These are phyloP conservation scores for Globisporangium emineosum DNA, from an alignment of 352 stramenopile species.

Conservation along the genomic window DNA sequence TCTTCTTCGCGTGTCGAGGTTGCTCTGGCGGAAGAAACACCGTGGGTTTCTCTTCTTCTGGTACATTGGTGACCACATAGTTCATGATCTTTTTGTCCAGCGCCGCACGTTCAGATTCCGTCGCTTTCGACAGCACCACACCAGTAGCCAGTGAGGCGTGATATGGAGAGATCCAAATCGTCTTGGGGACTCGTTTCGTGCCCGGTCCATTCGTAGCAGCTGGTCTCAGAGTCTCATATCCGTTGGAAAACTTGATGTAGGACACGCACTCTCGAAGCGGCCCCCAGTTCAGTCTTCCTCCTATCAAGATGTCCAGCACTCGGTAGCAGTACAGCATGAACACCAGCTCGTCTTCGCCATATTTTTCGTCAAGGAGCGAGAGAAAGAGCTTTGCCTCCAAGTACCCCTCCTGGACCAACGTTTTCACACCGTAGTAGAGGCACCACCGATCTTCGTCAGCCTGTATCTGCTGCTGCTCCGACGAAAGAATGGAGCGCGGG, in stretches of 20 bases:
- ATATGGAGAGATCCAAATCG: conserved; percentile 78
- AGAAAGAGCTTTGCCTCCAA: conserved; percentile 91
- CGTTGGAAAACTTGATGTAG: conserved; percentile 48
- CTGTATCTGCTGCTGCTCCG: conserved; percentile 44
- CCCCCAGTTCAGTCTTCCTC: conserved; percentile 55
- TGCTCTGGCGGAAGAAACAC: conserved; percentile 39
- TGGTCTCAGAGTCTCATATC: conserved; percentile 39
- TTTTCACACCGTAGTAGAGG: conserved; percentile 91
- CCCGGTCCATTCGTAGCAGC: background rate
- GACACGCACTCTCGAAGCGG: conserved; percentile 51
- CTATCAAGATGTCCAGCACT: conserved; percentile 70
- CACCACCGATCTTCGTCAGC: conserved; percentile 91
- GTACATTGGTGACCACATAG: conserved; percentile 64
- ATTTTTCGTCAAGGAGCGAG: conserved; percentile 90
- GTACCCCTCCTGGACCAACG: conserved; percentile 78
- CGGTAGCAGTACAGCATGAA: conserved; percentile 90
- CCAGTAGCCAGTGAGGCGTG: conserved; percentile 70
- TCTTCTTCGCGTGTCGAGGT: conserved; percentile 5
- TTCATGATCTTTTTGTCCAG: conserved; percentile 68
- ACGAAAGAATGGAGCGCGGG: conserved; percentile 7
- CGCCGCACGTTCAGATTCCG: conserved; percentile 44
- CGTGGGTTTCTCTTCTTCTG: conserved; percentile 44
- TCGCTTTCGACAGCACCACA: conserved; percentile 72
- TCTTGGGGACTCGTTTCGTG: conserved; percentile 46
- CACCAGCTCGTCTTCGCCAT: conserved; percentile 89